These are phyloP conservation scores for Microcos paniculata DNA, from an alignment of 345 rosid genomes.

Conservation along the genomic window DNA sequence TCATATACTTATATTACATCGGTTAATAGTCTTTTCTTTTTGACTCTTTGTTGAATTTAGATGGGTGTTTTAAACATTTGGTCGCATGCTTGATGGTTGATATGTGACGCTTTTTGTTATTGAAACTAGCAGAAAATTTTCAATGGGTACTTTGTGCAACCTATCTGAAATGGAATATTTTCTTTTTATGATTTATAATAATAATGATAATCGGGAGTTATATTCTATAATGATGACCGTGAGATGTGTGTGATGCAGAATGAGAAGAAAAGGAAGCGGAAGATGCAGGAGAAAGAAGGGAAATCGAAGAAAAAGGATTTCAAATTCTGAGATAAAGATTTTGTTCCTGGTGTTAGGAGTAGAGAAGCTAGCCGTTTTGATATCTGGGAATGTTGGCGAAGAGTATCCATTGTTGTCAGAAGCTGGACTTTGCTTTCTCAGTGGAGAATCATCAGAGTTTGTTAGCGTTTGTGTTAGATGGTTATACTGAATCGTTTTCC, in stretches of 20 bases:
- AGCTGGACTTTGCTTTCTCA: not conserved
- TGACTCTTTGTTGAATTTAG: not conserved
- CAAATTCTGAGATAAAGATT: constrained; percentile 46
- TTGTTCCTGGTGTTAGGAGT: not conserved
- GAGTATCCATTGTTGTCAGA: not conserved
- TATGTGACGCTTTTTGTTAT: not conserved
- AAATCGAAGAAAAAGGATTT: constrained; percentile 94
- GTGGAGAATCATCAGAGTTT: not conserved
- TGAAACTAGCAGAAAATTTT: not conserved
- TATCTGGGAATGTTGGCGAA: not conserved
- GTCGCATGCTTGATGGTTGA: not conserved
- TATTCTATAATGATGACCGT: not conserved
- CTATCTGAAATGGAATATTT: not conserved
- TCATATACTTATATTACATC: not conserved
- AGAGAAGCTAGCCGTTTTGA: not conserved
- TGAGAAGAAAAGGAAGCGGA: constrained; percentile 89
- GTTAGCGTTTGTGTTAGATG: not conserved
- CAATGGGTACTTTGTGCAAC: not conserved
- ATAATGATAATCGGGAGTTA: not conserved
- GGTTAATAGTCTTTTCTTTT: not conserved
- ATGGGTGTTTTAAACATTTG: not conserved
- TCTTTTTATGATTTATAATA: not conserved
- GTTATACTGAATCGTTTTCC: not conserved
- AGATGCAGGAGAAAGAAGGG: constrained; percentile 91
- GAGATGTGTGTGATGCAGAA: constrained; percentile 52